Base-by-base conservation (phyloP, 441 rosid genomes). In the Adansonia grandidieri region DNA sequence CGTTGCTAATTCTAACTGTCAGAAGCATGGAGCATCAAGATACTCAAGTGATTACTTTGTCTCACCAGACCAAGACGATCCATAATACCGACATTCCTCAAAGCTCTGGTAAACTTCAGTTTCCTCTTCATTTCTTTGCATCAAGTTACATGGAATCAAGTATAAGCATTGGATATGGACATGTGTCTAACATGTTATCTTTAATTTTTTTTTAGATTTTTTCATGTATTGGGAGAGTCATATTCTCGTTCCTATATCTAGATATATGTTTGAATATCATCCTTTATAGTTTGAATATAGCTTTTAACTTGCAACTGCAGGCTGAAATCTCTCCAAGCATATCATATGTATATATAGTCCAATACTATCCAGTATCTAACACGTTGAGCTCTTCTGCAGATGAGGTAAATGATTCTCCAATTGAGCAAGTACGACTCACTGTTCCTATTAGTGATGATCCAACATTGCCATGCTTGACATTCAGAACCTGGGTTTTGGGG, bases 401-500 rank as follows among this genome's bases (percentile, higher is more conserved):
- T 79, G 57, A 45, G 24, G 76, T 47, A 37, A 77, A 87, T 20
- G 88, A 89, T 73, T 79, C 81, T 17, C 88, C 89, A 5, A 75
- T 87, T 0, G 87, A 89, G 77, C 78, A 83, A 79, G 90, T 89
- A 48, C 67, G 88, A 13, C 82, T 86, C 69, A 87, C 89, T 0
- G 88, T 86, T 13, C 82, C 87, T 1, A 78, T 78, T 5, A 81
- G 79, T 14, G 92, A 88, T 37, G 90, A 89, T 78, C 89, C 87
- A 4, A 77, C 86, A 19, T 15, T 84, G 20, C 88, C 93, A 50
- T 85, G 87, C 82, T 64, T 89, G 77, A 87, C 91, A 5, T 65
- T 87, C 56, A 83, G 87, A 54, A 81, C 88, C 37, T 86, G 92
- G 91, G 53, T 85, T 40, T 50, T 84, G 5, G 91, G 92, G 68